These are phyloP conservation scores for Arachnopeziza araneosa DNA, from an alignment of 2,329 filamentous ascomycete genomes.

Conservation along the genomic window DNA sequence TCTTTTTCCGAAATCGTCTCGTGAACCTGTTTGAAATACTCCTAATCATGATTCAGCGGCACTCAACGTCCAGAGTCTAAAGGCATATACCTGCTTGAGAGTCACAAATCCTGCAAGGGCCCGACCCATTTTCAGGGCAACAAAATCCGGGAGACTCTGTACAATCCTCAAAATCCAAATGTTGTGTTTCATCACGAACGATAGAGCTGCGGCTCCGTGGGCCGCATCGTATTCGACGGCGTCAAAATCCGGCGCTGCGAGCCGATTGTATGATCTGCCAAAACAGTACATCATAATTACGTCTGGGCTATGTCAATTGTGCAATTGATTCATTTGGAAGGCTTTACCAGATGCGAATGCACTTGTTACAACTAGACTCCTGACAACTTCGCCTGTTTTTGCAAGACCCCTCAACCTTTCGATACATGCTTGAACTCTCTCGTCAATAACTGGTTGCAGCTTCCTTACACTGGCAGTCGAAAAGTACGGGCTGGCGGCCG, in stretches of 20 bases:
- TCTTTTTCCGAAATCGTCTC: background rate
- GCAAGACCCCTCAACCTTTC: background rate
- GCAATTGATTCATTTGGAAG: background rate
- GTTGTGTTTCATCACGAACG: background rate
- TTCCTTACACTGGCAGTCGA: conserved; percentile 6
- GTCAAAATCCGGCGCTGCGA: background rate
- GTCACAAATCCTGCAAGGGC: background rate
- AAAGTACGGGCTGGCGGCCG: conserved; percentile 14
- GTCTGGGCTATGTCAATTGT: background rate
- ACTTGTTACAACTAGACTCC: background rate
- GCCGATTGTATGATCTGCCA: background rate
- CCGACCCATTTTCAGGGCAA: background rate
- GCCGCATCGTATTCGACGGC: background rate
- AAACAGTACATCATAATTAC: background rate
- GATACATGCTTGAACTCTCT: conserved; percentile 10
- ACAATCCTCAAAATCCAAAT: background rate
- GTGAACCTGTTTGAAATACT: background rate
- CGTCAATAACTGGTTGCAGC: conserved; percentile 10
- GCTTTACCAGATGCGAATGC: background rate
- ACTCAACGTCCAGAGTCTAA: background rate
- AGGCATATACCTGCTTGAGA: background rate
- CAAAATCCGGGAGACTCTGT: background rate
- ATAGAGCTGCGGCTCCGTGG: background rate
- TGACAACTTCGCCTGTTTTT: background rate
- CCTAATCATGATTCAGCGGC: background rate